These are phyloP conservation scores for Pseudogymnoascus sp. DNA, from an alignment of 2,329 filamentous ascomycete species.

Conservation along the genomic window DNA sequence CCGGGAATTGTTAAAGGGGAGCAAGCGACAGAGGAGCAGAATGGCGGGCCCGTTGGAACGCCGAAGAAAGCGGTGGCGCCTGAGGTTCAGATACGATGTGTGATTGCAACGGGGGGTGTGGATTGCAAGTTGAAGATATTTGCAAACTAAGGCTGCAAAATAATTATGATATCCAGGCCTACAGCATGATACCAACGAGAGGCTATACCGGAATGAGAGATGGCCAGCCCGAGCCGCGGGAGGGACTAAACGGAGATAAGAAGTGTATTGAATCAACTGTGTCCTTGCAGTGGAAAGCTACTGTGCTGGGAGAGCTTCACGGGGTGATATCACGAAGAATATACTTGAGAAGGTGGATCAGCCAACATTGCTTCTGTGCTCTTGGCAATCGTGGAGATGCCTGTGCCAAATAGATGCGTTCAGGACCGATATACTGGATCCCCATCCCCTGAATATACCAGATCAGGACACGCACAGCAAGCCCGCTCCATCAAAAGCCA, in stretches of 20 bases:
- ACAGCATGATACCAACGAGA: neutral
- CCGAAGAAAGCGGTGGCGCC: conserved; percentile 35
- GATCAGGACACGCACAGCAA: neutral
- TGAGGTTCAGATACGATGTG: conserved; percentile 67
- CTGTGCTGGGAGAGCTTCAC: neutral
- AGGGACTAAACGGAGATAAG: neutral
- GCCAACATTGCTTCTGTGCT: neutral
- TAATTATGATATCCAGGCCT: too few species aligned
- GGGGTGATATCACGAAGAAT: neutral
- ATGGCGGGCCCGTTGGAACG: conserved; percentile 39
- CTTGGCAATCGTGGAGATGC: neutral
- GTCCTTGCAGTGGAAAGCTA: neutral
- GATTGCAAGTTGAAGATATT: conserved; percentile 76
- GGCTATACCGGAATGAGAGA: neutral
- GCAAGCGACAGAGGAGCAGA: conserved; percentile 38
- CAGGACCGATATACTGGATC: neutral
- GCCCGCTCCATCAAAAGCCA: neutral
- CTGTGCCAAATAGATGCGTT: neutral
- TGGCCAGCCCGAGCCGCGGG: neutral
- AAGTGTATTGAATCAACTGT: neutral
- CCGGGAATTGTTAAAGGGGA: conserved; percentile 64
- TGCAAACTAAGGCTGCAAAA: conserved; percentile 36
- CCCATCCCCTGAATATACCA: neutral
- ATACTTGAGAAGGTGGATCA: neutral
- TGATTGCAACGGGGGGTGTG: conserved; percentile 82